phyloP scores from a whole-genome alignment of 1,139 yeast species.

The Suhomyces panamericanus region DNA sequence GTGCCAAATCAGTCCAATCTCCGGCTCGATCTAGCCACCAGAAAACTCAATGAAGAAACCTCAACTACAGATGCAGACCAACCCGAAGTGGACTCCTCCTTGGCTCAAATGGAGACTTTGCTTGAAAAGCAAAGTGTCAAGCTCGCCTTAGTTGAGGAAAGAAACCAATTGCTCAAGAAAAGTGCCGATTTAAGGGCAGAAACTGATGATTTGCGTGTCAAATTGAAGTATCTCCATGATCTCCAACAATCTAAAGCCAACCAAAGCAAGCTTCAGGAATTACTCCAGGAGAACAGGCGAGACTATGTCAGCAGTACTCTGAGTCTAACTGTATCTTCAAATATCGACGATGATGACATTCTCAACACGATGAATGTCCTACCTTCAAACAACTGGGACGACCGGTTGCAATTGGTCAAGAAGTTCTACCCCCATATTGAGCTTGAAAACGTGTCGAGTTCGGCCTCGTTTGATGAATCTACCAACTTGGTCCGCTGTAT shows the following conservation, averaged over 20 bases:
- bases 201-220: constrained; percentile 24
- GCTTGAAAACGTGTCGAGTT: constrained; percentile 20
- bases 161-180: constrained; percentile 24
- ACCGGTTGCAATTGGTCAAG: constrained; percentile 28
- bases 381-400: constrained; percentile 40
- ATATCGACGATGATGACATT: constrained; percentile 24
- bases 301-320: constrained; percentile 9
- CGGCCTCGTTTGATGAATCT: constrained; percentile 14
- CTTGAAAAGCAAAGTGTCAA: constrained; percentile 23
- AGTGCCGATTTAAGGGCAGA: constrained; percentile 21
- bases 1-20: constrained; percentile 6
- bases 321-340: constrained; percentile 1
- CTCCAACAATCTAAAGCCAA: constrained; percentile 17
- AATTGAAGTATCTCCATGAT: constrained; percentile 20
- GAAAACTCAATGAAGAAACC: neutral
- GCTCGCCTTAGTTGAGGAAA: constrained; percentile 20
- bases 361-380: constrained; percentile 31
- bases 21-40: constrained; percentile 12
- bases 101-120: constrained; percentile 7
- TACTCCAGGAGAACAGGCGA: constrained; percentile 25
- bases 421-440: constrained; percentile 31
- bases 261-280: constrained; percentile 20
- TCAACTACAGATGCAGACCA: neutral
- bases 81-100: neutral
- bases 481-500: constrained; percentile 21